These are phyloP conservation scores for Nitzschia sp. DNA, from an alignment of 108 stramenopile genomes.

Conservation along the genomic window DNA sequence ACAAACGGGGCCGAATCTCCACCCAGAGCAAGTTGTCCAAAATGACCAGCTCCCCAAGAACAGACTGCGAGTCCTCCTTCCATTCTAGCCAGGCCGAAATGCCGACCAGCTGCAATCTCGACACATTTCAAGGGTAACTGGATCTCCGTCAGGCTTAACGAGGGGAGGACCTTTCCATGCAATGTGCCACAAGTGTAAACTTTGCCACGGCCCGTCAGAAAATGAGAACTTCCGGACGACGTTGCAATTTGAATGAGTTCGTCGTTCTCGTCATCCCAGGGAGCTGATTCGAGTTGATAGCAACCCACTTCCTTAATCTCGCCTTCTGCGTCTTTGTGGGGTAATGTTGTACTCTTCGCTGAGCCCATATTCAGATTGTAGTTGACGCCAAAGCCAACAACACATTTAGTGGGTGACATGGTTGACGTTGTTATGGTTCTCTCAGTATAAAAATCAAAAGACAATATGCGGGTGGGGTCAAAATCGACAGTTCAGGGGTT, in stretches of 20 bases:
- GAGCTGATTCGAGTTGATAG: conserved; percentile 2
- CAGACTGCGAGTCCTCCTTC: conserved; percentile 69
- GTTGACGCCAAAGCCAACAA: conserved; percentile 43
- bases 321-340: background rate
- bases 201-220: conserved; percentile 33
- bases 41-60: conserved; percentile 87
- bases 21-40: conserved; percentile 84
- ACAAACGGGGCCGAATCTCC: conserved; percentile 37
- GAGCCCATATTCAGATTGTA: conserved; percentile 37
- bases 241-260: conserved; percentile 27
- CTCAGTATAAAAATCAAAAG: no score
- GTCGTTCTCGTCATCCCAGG: conserved; percentile 32
- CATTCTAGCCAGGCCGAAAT: conserved; percentile 50
- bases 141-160: conserved; percentile 25
- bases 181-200: conserved; percentile 38
- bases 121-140: conserved; percentile 45
- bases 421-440: no score
- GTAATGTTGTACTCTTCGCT: conserved; percentile 7
- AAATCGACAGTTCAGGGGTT: no score
- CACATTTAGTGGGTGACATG: background rate
- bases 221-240: conserved; percentile 20
- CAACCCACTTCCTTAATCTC: background rate
- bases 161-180: conserved; percentile 24
- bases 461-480: no score
- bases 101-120: conserved; percentile 55